phyloP scores from a whole-genome alignment of 768 basidiomycete genomes.

The Collybiopsis confluens region DNA sequence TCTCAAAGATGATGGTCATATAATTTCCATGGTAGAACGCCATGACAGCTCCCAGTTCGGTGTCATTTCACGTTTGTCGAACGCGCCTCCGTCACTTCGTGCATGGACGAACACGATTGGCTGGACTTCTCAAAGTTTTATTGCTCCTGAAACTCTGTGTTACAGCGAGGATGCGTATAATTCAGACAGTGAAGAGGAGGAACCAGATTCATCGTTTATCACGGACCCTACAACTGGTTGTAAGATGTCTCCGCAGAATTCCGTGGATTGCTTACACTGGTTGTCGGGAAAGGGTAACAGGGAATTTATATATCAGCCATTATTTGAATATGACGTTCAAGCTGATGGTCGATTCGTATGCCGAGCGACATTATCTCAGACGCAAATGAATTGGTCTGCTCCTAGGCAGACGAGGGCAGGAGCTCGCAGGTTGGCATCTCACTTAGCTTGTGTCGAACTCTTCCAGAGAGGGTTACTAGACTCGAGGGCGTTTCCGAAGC shows the following conservation, averaged over 20 bases:
- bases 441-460: slow-evolving; percentile 48
- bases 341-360: slow-evolving; percentile 40
- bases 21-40: slow-evolving; percentile 62
- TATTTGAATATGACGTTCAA: slow-evolving; percentile 38
- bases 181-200: slow-evolving; percentile 41
- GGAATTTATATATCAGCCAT: slow-evolving; percentile 15
- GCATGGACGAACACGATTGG: slow-evolving; percentile 48
- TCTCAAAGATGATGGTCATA: slow-evolving; percentile 42
- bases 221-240: slow-evolving; percentile 61
- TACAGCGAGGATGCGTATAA: slow-evolving; percentile 38
- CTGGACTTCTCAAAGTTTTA: slow-evolving; percentile 29
- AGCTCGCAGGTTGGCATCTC: slow-evolving; percentile 59
- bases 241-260: slow-evolving; percentile 55
- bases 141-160: slow-evolving; percentile 41
- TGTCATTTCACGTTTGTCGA: slow-evolving; percentile 40
- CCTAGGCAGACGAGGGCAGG: slow-evolving; percentile 39
- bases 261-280: slow-evolving; percentile 47
- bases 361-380: slow-evolving; percentile 41
- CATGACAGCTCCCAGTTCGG: slow-evolving; percentile 53
- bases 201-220: slow-evolving; percentile 33
- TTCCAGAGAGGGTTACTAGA: slow-evolving; percentile 49
- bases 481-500: slow-evolving; percentile 41
- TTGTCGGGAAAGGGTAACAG: slow-evolving; percentile 8
- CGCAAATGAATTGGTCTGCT: slow-evolving; percentile 24
- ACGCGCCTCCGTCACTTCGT: slow-evolving; percentile 33